Evolutionary conservation across 192 early-diverging fungal species (phyloP).

Genomic region (Linnemannia hyalina): DNA sequence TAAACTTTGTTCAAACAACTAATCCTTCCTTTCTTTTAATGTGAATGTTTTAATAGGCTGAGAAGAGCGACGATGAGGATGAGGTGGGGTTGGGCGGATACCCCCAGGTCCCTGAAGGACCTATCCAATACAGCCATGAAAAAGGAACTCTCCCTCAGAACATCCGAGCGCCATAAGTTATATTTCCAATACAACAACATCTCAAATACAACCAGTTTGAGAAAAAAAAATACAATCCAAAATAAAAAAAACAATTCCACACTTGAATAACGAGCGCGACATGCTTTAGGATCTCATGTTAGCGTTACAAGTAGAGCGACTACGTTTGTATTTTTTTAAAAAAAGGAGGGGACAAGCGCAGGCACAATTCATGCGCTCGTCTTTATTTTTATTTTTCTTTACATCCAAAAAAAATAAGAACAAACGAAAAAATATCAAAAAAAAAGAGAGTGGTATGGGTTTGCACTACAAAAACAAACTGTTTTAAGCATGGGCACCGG

Average conservation of each 20-base stretch:
- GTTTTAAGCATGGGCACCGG: slow-evolving; percentile 37
- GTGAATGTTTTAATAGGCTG: slow-evolving; percentile 8
- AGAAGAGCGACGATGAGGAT: slow-evolving; percentile 3
- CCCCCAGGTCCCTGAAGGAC: slow-evolving; percentile 31
- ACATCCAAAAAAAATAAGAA: too few relatives aligned
- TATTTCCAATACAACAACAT: neutral
- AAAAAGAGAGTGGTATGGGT: neutral
- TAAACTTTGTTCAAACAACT: too few relatives aligned
- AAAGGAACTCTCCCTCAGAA: slow-evolving; percentile 39
- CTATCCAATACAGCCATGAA: slow-evolving; percentile 29
- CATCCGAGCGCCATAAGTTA: slow-evolving; percentile 1
- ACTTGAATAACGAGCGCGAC: neutral
- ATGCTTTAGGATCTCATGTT: neutral
- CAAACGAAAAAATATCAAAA: neutral
- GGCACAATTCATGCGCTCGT: neutral
- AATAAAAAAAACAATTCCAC: neutral
- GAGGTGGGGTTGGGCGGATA: slow-evolving; percentile 33
- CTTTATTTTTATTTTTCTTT: too few relatives aligned
- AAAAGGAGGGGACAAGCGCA: neutral
- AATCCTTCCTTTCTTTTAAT: neutral
- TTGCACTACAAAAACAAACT: neutral
- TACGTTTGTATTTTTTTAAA: neutral
- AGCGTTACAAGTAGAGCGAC: neutral
- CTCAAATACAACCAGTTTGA: neutral
- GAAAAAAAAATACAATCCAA: slow-evolving; percentile 4